Base-by-base conservation (phyloP, 768 basidiomycete genomes). In the Calocybe cyanea region DNA sequence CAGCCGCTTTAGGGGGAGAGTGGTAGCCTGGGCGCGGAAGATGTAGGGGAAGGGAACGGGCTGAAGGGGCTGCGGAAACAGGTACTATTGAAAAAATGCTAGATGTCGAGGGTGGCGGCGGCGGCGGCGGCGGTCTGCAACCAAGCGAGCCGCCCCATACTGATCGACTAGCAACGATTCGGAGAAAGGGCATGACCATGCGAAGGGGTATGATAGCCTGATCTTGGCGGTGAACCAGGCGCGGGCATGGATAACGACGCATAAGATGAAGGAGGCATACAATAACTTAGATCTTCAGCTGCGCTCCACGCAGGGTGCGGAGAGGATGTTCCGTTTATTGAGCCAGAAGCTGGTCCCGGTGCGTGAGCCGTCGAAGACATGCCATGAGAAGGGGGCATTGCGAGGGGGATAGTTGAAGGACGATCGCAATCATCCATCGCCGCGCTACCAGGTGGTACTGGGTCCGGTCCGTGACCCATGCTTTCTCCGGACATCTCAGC, bases 401-500 rank as follows among this genome's bases (percentile, higher is more conserved):
- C 74, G 52, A 81, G 81, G 2, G 79, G 75, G 31, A 72, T 75
- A 5, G 78, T 69, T 37, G 74, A 59, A 1, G 76, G 76, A 45
- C 80, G 67, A 43, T 82, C 80, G 30, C 71, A 68, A 13, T 75
- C 76, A 34, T 76, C 74, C 40, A 73, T 67, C 38, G 65, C 52
- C 21, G 62, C 48, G 18, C 42, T 43, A 34, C 42, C 48, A 11
- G 51, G 43, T 5, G 52, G 46, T 6, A 38, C 15, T 24, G 38
- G n/a, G 45, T 23, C 42, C 28, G 20, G 65, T 61, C 21, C 67
- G 67, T 18, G 67, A 11, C 53, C 20, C 49, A 43, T 56, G 56
- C 57, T 68, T 52, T 46, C 51, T 56, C 38, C 58, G 48, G 43
- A 59, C 53, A 43, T 68, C 59, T 44, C 67, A 59, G 45, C 60